Percentiles rank a stretch among this genome's conserved stretches.
phyloP scores from a whole-genome alignment of 2,329 filamentous ascomycete genomes.

The Coniochaeta sp. region DNA sequence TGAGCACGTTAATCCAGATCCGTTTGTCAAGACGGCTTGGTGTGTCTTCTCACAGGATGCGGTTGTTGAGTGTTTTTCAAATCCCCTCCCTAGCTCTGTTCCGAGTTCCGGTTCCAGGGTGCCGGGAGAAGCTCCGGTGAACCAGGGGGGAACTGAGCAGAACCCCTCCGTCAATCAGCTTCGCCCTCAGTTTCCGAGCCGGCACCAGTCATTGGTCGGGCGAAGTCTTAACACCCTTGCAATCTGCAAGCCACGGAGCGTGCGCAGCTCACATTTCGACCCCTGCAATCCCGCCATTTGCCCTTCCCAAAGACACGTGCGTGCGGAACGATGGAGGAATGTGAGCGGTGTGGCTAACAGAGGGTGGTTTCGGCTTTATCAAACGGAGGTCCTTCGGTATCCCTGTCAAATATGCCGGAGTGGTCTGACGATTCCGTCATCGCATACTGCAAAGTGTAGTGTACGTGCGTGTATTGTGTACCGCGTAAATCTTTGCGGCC shows the following conservation, averaged over 20 bases:
- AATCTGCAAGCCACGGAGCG: background rate
- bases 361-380: background rate
- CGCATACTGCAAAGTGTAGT: background rate
- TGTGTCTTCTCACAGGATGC: too few relatives aligned
- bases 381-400: background rate
- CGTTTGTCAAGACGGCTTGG: too few relatives aligned
- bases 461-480: background rate
- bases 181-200: background rate
- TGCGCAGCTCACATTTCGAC: background rate
- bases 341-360: background rate
- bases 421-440: conserved; percentile 1
- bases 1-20: background rate
- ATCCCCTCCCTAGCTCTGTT: background rate
- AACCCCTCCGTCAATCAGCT: background rate
- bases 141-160: background rate
- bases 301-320: background rate
- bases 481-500: too few relatives aligned
- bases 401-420: background rate
- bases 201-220: background rate
- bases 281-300: background rate
- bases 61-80: background rate
- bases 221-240: background rate
- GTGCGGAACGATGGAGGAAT: background rate
- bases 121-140: background rate
- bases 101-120: background rate